These are phyloP conservation scores for Oryza coarctata DNA, from an alignment of 176 grass and related monocot genomes.

Conservation along the genomic window DNA sequence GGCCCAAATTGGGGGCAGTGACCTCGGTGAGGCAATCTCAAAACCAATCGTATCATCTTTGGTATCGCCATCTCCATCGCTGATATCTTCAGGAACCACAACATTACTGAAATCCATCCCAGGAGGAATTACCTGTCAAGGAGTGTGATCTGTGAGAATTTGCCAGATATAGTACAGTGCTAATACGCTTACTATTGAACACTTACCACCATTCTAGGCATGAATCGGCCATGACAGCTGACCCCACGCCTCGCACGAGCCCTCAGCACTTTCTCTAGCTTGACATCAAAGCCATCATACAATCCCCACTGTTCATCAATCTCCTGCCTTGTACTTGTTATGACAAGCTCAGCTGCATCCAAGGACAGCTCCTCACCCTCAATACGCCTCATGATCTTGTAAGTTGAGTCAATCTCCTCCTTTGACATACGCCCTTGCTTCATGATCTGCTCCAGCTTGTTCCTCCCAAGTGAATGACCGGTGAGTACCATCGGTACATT, in stretches of 20 bases:
- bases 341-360: slow-evolving; percentile 86
- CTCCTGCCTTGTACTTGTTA: slow-evolving; percentile 96
- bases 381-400: slow-evolving; percentile 96
- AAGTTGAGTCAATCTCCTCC: slow-evolving; percentile 84
- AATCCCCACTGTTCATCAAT: slow-evolving; percentile 98
- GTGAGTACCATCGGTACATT: slow-evolving; percentile 99
- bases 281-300: slow-evolving; percentile 91
- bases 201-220: slow-evolving; percentile 96
- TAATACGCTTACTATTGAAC: not conserved
- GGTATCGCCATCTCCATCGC: slow-evolving; percentile 65
- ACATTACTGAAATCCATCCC: slow-evolving; percentile 99
- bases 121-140: slow-evolving; percentile 88
- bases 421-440: slow-evolving; percentile 84
- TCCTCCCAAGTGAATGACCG: slow-evolving; percentile 89
- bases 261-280: slow-evolving; percentile 78
- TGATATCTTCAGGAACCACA: slow-evolving; percentile 60
- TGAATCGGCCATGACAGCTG: slow-evolving; percentile 70
- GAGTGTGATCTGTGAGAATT: slow-evolving; percentile 12
- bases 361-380: slow-evolving; percentile 89
- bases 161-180: slow-evolving; percentile 2
- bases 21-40: slow-evolving; percentile 67
- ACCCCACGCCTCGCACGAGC: slow-evolving; percentile 59
- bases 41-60: slow-evolving; percentile 62
- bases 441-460: slow-evolving; percentile 89
- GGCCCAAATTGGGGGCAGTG: slow-evolving; percentile 78